A percentile compares a stretch with the other conserved stretches of the same genome.
Evolutionary conservation across 495 filamentous ascomycete genomes (phyloP).

Genomic region (Aspergillus egyptiacus): DNA sequence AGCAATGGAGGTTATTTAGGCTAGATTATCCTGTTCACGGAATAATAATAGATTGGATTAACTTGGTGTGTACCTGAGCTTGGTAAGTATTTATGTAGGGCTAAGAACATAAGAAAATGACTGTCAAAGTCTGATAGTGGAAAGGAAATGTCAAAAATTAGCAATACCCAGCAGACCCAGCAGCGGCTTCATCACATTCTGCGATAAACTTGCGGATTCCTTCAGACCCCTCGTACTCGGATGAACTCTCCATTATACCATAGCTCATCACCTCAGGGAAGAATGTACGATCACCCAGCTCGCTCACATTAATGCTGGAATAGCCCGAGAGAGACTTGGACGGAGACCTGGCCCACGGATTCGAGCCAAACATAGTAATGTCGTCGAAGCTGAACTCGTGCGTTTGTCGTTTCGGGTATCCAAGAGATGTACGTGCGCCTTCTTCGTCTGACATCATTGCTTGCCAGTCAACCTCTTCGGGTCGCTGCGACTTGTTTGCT

Average conservation of each 20-base stretch:
- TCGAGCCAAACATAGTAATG: conserved; percentile 38
- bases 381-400: conserved; percentile 43
- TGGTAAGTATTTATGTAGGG: too few relatives aligned
- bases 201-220: conserved; percentile 85
- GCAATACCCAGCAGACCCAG: conserved; percentile 43
- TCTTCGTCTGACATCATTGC: conserved; percentile 49
- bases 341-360: conserved; percentile 45
- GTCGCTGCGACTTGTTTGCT: conserved; percentile 19
- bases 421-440: conserved; percentile 20
- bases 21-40: too few relatives aligned
- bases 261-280: conserved; percentile 33
- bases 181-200: conserved; percentile 68
- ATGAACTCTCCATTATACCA: conserved; percentile 34
- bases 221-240: conserved; percentile 72
- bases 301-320: conserved; percentile 49
- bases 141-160: conserved; percentile 1
- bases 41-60: too few relatives aligned
- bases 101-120: conserved; percentile 12
- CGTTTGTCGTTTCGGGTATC: conserved; percentile 19
- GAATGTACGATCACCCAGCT: conserved; percentile 42
- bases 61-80: too few relatives aligned
- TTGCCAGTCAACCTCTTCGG: conserved; percentile 47
- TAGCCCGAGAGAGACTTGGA: conserved; percentile 46
- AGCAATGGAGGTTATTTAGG: too few relatives aligned
- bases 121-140: conserved; percentile 22